Conservation (phyloP, 169 alveolate species). For the Ichthyophthirius multifiliis region DNA sequence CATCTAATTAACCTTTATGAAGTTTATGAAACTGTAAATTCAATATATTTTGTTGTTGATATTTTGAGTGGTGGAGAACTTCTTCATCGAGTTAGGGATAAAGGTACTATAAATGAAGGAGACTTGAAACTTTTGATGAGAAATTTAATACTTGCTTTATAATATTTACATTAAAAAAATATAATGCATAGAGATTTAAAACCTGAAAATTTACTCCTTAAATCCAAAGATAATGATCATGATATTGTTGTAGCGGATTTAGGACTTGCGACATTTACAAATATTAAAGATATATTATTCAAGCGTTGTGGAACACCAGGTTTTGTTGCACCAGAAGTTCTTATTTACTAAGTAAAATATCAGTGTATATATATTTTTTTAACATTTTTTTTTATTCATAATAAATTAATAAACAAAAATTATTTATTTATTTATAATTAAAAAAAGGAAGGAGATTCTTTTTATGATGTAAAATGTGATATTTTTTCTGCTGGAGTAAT, state of each 20-base stretch:
- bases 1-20: slow-evolving; percentile 61
- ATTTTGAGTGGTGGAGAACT: slow-evolving; percentile 71
- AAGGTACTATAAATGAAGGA: slow-evolving; percentile 41
- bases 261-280: slow-evolving; percentile 69
- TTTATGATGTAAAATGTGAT: slow-evolving; percentile 66
- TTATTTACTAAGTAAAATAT: slow-evolving; percentile 9
- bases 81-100: slow-evolving; percentile 48
- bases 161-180: slow-evolving; percentile 48
- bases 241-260: slow-evolving; percentile 77
- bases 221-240: slow-evolving; percentile 53
- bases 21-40: slow-evolving; percentile 72
- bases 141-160: slow-evolving; percentile 50
- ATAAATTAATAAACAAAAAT: not conserved
- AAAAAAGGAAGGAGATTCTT: slow-evolving; percentile 27
- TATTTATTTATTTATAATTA: not conserved
- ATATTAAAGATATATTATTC: slow-evolving; percentile 39
- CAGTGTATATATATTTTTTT: not conserved
- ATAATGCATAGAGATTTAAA: slow-evolving; percentile 74
- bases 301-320: slow-evolving; percentile 79
- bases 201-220: slow-evolving; percentile 70
- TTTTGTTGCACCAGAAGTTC: slow-evolving; percentile 72
- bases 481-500: slow-evolving; percentile 74
- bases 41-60: slow-evolving; percentile 76
- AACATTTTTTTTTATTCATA: not conserved
- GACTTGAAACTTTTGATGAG: slow-evolving; percentile 52